phyloP scores from a whole-genome alignment of 768 basidiomycete species.

The Rhodotorula paludigena region DNA sequence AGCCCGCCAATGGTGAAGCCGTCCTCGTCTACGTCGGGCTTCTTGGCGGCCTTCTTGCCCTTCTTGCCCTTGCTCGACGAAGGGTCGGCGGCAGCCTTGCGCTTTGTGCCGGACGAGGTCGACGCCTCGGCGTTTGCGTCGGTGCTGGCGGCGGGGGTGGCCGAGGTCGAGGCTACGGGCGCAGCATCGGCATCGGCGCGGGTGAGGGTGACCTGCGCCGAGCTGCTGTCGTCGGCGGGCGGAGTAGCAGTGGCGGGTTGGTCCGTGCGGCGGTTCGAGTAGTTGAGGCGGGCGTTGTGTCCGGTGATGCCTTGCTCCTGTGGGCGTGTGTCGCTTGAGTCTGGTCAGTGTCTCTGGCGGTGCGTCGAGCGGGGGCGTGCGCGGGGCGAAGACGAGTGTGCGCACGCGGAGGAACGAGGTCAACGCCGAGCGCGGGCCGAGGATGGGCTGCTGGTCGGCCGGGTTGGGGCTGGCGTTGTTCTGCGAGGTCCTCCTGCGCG shows the following conservation, averaged over 20 bases:
- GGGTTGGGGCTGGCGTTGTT: neutral
- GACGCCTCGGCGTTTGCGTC: constrained; percentile 42
- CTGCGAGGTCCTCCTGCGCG: neutral
- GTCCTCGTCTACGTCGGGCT: constrained; percentile 51
- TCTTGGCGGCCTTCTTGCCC: constrained; percentile 40
- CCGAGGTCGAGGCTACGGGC: neutral
- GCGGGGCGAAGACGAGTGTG: too few relatives aligned
- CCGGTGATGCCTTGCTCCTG: constrained; percentile 57
- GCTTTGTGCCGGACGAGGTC: constrained; percentile 56
- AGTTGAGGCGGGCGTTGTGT: constrained; percentile 40
- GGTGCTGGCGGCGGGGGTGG: constrained; percentile 4
- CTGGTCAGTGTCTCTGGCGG: neutral
- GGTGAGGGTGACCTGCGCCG: neutral
- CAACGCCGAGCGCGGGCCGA: constrained; percentile 74
- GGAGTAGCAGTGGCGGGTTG: constrained; percentile 2
- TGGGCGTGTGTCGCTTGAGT: neutral
- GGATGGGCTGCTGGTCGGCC: constrained; percentile 53
- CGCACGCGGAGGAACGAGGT: constrained; percentile 70
- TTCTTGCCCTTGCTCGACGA: constrained; percentile 48
- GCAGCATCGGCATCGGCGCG: neutral
- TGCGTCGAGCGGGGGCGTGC: neutral
- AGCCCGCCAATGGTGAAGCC: constrained; percentile 64
- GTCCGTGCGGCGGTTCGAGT: neutral
- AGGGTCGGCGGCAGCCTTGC: constrained; percentile 43
- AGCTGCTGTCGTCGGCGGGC: neutral